A percentile compares a stretch with the other conserved stretches of the same genome.
phyloP scores from a whole-genome alignment of 208 protist species.

The Crithidia brevicula region DNA sequence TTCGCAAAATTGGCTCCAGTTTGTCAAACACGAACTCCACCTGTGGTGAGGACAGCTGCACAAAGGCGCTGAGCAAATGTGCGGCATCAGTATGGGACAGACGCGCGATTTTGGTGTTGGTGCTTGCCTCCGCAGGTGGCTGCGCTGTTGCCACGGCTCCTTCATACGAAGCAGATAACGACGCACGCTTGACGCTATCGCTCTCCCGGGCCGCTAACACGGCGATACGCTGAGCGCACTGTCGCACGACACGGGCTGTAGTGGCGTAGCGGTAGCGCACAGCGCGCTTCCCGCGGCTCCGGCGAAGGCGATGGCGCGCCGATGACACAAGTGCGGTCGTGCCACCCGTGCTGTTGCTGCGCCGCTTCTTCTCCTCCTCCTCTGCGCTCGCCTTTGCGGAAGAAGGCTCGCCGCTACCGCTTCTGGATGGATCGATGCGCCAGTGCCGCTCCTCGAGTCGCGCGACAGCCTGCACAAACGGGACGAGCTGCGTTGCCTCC shows the following conservation, averaged over 20 bases:
- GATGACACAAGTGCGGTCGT: neutral
- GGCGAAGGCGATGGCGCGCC: neutral
- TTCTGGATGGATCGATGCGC: neutral
- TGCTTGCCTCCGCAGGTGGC: neutral
- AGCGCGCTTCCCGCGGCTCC: neutral
- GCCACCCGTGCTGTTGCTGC: too few relatives aligned
- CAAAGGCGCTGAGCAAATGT: slow-evolving; percentile 20
- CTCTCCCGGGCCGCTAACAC: slow-evolving; percentile 2
- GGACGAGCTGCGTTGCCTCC: slow-evolving; percentile 64
- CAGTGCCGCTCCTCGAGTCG: slow-evolving; percentile 27
- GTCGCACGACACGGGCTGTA: slow-evolving; percentile 21
- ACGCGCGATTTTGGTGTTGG: neutral
- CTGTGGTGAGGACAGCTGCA: slow-evolving; percentile 29
- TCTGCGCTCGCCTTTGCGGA: neutral
- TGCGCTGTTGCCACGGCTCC: neutral
- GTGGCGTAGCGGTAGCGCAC: slow-evolving; percentile 19
- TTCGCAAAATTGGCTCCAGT: slow-evolving; percentile 18
- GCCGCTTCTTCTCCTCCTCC: neutral
- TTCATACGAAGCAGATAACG: too few relatives aligned
- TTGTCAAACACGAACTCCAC: slow-evolving; percentile 17
- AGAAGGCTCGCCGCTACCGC: too few relatives aligned
- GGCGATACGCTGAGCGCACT: slow-evolving; percentile 28
- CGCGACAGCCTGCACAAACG: slow-evolving; percentile 40
- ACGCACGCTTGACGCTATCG: too few relatives aligned
- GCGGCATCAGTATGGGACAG: slow-evolving; percentile 18